A percentile compares a stretch with the other conserved stretches of the same genome.
phyloP scores from a whole-genome alignment of 1,284 basidiomycete genomes.

The Austroboletus novae-zelandiae region DNA sequence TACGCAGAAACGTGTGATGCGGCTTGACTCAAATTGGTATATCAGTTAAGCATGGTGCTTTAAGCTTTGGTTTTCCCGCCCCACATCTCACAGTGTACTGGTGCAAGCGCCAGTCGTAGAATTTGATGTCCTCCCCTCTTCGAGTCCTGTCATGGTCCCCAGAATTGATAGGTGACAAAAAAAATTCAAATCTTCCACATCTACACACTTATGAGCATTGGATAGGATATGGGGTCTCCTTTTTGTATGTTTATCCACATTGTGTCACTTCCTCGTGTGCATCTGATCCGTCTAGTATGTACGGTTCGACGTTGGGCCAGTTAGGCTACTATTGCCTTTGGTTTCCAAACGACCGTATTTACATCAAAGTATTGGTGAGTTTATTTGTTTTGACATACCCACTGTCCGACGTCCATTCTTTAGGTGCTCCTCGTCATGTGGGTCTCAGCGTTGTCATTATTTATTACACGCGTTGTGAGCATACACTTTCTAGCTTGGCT shows the following conservation, averaged over 20 bases:
- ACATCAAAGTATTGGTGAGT: constrained; percentile 6
- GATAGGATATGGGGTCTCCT: background rate
- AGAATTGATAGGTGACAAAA: background rate
- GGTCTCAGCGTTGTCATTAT: background rate
- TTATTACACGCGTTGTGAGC: background rate
- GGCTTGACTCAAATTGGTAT: no score
- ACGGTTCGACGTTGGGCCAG: constrained; percentile 13
- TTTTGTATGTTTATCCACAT: background rate
- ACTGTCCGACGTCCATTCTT: background rate
- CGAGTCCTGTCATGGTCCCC: background rate
- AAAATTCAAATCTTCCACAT: background rate
- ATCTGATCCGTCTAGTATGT: constrained; percentile 6
- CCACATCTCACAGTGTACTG: no score
- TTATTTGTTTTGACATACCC: background rate
- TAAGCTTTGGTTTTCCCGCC: no score
- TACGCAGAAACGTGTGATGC: no score
- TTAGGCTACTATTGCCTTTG: constrained; percentile 7
- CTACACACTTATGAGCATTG: background rate
- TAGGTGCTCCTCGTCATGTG: background rate
- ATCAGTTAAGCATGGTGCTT: no score
- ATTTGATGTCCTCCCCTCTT: no score
- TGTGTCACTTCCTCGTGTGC: background rate
- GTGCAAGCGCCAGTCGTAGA: no score
- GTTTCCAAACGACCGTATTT: constrained; percentile 12
- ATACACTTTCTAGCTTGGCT: background rate